These are phyloP conservation scores for Arbutus unedo DNA, from an alignment of 148 eudicot species.

Conservation along the genomic window DNA sequence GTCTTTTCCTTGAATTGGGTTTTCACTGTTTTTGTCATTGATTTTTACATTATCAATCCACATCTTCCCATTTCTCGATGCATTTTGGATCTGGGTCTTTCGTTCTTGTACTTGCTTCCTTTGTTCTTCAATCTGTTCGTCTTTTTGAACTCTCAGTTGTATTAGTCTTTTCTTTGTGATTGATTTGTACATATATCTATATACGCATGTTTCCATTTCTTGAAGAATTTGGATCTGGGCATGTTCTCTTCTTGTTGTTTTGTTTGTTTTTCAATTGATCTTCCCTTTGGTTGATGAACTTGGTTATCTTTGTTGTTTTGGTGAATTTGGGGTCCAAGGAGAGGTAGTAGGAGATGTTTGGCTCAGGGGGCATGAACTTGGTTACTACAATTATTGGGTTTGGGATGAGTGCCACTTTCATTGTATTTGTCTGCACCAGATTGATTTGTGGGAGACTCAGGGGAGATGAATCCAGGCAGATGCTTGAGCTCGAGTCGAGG, in stretches of 20 bases:
- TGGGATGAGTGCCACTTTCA: constrained; percentile 74
- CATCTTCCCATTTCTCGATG: neutral
- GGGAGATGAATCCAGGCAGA: constrained; percentile 33
- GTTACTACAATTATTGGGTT: constrained; percentile 66
- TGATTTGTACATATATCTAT: neutral
- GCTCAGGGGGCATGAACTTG: constrained; percentile 46
- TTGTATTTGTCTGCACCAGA: constrained; percentile 72
- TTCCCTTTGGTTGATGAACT: neutral
- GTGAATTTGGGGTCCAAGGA: neutral
- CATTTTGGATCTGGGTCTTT: constrained; percentile 7
- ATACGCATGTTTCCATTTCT: constrained; percentile 8
- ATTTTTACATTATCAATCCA: neutral
- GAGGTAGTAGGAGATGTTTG: constrained; percentile 31
- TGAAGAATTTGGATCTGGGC: constrained; percentile 18
- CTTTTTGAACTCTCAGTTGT: neutral
- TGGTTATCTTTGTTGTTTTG: neutral
- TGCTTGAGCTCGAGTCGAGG: constrained; percentile 46
- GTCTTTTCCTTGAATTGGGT: constrained; percentile 6
- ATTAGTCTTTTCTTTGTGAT: neutral
- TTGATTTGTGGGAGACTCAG: constrained; percentile 64
- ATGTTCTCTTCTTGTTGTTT: neutral
- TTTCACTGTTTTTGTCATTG: constrained; percentile 3
- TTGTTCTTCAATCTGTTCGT: neutral
- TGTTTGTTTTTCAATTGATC: neutral
- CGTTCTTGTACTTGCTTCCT: neutral